Percentiles rank a stretch among this genome's conserved stretches.
Conservation (phyloP, 1,284 basidiomycete species). For the Takashimella koratensis region DNA sequence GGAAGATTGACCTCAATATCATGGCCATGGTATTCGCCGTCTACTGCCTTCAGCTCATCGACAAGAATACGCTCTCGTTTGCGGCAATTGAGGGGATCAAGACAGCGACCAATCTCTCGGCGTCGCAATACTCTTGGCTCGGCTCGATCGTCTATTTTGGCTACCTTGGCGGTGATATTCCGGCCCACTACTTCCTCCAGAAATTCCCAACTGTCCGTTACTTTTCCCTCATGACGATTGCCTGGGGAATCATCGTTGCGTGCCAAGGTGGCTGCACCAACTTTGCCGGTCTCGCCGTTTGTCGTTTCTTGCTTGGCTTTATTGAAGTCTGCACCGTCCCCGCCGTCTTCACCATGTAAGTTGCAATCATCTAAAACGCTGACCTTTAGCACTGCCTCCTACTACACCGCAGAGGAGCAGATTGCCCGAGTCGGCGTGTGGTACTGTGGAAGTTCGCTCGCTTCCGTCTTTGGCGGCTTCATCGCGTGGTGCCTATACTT, state of each 20-base stretch:
- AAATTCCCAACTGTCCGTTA: slow-evolving; percentile 7
- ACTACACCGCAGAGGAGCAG: slow-evolving; percentile 7
- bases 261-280: not conserved
- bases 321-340: slow-evolving; percentile 8
- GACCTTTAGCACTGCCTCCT: slow-evolving; percentile 3
- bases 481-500: slow-evolving; percentile 7
- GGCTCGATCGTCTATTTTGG: slow-evolving; percentile 27
- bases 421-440: slow-evolving; percentile 8
- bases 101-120: slow-evolving; percentile 15
- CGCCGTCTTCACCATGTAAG: slow-evolving; percentile 8
- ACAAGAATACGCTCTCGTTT: not conserved
- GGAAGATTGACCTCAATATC: not conserved
- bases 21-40: not conserved
- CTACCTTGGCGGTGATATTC: slow-evolving; percentile 19
- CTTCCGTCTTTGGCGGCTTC: slow-evolving; percentile 8
- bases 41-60: not conserved
- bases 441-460: slow-evolving; percentile 3
- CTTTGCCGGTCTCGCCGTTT: not conserved
- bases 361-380: not conserved
- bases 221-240: slow-evolving; percentile 3
- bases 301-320: not conserved
- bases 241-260: not conserved
- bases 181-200: slow-evolving; percentile 9
- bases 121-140: slow-evolving; percentile 32
- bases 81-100: not conserved